Percentiles rank a stretch among this genome's conserved stretches.
Evolutionary conservation across 2,329 filamentous ascomycete species (phyloP).

Genomic region (Dothistroma pini): DNA sequence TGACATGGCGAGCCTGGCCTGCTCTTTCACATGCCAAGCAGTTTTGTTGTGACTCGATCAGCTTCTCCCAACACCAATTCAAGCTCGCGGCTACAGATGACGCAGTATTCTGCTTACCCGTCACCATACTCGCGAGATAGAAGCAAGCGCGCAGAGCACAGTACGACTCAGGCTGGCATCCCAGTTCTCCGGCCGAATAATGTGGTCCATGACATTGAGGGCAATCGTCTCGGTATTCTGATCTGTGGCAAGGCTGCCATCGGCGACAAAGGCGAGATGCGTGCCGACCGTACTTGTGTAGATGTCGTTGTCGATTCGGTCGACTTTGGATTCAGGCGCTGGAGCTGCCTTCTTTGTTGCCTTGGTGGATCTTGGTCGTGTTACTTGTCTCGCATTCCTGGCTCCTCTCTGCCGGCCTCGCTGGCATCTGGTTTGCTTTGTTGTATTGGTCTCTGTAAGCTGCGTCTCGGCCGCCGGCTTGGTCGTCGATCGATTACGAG

Average conservation of each 20-base stretch:
- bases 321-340: slow-evolving; percentile 5
- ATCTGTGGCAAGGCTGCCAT: slow-evolving; percentile 11
- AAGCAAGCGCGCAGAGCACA: slow-evolving; percentile 19
- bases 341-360: not conserved
- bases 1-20: slow-evolving; percentile 6
- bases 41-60: not conserved
- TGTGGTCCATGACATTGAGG: slow-evolving; percentile 21
- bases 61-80: not conserved
- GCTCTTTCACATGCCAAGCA: not conserved
- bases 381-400: not conserved
- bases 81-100: slow-evolving; percentile 4
- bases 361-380: not conserved
- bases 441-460: not conserved
- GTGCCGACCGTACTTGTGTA: slow-evolving; percentile 10
- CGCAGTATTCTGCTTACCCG: slow-evolving; percentile 8
- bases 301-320: slow-evolving; percentile 12
- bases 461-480: not conserved
- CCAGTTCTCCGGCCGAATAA: slow-evolving; percentile 19
- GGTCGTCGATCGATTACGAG: not conserved
- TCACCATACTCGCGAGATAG: slow-evolving; percentile 17
- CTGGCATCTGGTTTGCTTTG: not conserved
- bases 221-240: slow-evolving; percentile 16
- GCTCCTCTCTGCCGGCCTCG: not conserved
- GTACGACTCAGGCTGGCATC: slow-evolving; percentile 15
- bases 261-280: slow-evolving; percentile 14